Evolutionary conservation across 148 eudicot species (phyloP), one percentile per base, ranked within the genome.

Genomic region (Vaccinium darrowii): DNA sequence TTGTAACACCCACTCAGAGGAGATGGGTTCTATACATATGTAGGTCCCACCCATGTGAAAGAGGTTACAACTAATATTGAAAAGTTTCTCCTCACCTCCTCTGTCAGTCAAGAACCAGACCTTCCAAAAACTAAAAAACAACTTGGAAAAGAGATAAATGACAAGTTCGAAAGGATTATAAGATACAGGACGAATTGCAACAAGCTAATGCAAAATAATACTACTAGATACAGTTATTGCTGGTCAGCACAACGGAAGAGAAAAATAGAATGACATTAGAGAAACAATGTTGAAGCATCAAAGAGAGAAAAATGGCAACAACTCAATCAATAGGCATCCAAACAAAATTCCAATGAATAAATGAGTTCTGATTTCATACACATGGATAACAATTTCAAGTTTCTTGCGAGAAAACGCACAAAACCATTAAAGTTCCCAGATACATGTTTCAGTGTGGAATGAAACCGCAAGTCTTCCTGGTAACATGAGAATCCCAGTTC

Each of bases 391-490:
- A 73, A 36, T 33, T 73, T 73, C 39, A 73, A 73, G 77, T 30
- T 39, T 7, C 39, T 8, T 6, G 12, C 18, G 51, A 8, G 51
- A 73, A 14, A 36, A 36, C 21, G 77, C 77, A 36, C 49, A 73
- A 73, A 73, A 33, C 25, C 7, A 39, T 9, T n/a, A 43, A n/a
- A 4, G 30, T 43, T 25, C 81, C 74, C 74, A 63, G 73, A 81
- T 43, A n/a, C 49, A 33, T 19, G 16, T 58, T 36, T n/a, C 19
- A 39, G 11, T 5, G 15, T 18, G 53, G 16, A 71, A 43, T 62
- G 83, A 81, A 80, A 81, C 13, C 21, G n/a, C 50, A 16, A 78
- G 65, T 23, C 30, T 39, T 43, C 23, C 83, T 18, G 83, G 47
- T 50, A 65, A 43, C 56, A n/a, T 49, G 56, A 33, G 43, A 65